A percentile compares a stretch with the other conserved stretches of the same genome.
phyloP scores from a whole-genome alignment of 495 filamentous ascomycete species.

The Acidiella bohemica region DNA sequence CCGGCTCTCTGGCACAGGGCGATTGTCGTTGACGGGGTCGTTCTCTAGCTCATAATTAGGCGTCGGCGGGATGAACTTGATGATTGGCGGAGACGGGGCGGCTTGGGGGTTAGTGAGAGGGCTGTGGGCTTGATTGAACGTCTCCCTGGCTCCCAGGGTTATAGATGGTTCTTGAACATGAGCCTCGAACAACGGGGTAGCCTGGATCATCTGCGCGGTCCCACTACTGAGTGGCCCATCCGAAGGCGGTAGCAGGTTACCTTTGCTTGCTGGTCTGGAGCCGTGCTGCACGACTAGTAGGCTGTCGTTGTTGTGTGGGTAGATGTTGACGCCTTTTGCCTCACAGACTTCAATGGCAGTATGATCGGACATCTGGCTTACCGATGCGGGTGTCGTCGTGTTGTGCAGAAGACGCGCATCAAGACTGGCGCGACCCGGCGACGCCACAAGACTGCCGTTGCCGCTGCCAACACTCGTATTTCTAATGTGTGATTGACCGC shows the following conservation, averaged over 20 bases:
- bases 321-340: constrained; percentile 69
- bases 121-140: constrained; percentile 17
- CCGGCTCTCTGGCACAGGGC: constrained; percentile 19
- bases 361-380: constrained; percentile 44
- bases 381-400: constrained; percentile 40
- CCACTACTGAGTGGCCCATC: background rate
- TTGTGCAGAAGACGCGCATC: constrained; percentile 41
- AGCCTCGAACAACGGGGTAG: constrained; percentile 6
- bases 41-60: constrained; percentile 44
- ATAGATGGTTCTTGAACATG: constrained; percentile 5
- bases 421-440: constrained; percentile 6
- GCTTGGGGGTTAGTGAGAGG: constrained; percentile 59
- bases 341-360: constrained; percentile 52
- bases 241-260: background rate
- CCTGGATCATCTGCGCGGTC: constrained; percentile 11
- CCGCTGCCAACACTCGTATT: no score
- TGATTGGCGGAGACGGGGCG: constrained; percentile 53
- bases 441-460: background rate
- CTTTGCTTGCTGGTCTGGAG: constrained; percentile 21
- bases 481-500: no score
- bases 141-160: background rate
- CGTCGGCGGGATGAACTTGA: constrained; percentile 64
- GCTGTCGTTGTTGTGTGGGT: constrained; percentile 76
- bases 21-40: constrained; percentile 25
- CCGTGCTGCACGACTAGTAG: constrained; percentile 60